These are phyloP conservation scores for Elongisporangium anandrum DNA, from an alignment of 352 stramenopile species.

Conservation along the genomic window DNA sequence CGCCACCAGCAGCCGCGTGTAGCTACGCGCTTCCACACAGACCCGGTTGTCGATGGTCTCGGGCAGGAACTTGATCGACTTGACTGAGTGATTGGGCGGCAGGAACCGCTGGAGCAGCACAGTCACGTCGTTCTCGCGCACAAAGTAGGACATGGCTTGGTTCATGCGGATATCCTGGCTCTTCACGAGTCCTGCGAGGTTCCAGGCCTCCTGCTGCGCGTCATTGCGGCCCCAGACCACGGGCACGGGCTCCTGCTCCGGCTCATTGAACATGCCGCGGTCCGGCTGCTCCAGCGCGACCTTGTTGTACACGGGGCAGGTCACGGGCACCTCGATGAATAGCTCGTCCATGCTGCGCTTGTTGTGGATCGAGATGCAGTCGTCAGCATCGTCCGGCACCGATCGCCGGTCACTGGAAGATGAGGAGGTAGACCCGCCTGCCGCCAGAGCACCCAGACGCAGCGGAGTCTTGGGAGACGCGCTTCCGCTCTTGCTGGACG, in stretches of 20 bases:
- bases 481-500: not conserved
- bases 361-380: not conserved
- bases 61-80: constrained; percentile 64
- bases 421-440: not conserved
- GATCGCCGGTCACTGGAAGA: not conserved
- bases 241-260: constrained; percentile 34
- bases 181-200: constrained; percentile 65
- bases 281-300: constrained; percentile 42
- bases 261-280: constrained; percentile 47
- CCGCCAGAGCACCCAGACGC: not conserved
- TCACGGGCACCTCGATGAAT: constrained; percentile 59
- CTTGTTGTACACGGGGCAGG: constrained; percentile 50
- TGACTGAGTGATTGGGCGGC: constrained; percentile 69
- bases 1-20: constrained; percentile 66
- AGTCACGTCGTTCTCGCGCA: constrained; percentile 52
- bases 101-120: constrained; percentile 72
- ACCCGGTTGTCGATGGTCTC: constrained; percentile 81
- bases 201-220: constrained; percentile 68
- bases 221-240: constrained; percentile 68
- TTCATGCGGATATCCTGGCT: constrained; percentile 81
- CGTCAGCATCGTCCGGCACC: not conserved
- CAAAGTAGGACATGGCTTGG: constrained; percentile 70
- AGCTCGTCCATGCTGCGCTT: constrained; percentile 25
- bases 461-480: constrained; percentile 2
- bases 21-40: constrained; percentile 69